A percentile compares a stretch with the other conserved stretches of the same genome.
Evolutionary conservation across 2,329 filamentous ascomycete species (phyloP).

Genomic region (Tolypocladium tropicale): DNA sequence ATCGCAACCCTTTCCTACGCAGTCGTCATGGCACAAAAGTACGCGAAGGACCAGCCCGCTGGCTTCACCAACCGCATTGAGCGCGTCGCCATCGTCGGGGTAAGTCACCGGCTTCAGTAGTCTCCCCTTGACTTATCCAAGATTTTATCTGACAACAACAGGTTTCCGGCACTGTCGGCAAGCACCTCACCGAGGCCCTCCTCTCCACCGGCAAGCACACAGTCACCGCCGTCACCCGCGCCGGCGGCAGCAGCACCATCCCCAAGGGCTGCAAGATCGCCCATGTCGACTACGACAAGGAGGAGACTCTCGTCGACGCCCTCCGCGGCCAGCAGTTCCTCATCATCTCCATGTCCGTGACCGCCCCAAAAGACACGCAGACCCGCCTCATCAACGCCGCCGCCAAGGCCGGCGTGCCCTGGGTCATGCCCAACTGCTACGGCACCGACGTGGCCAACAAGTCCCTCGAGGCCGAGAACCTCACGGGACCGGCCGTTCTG

Average conservation of each 20-base stretch:
- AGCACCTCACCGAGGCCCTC: slow-evolving; percentile 28
- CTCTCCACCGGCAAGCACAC: slow-evolving; percentile 38
- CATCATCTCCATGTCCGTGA: slow-evolving; percentile 36
- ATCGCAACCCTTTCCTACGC: too few relatives aligned
- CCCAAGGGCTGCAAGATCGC: slow-evolving; percentile 32
- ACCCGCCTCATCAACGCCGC: slow-evolving; percentile 37
- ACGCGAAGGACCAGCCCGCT: slow-evolving; percentile 12
- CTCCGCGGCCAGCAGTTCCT: slow-evolving; percentile 46
- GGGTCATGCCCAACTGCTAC: slow-evolving; percentile 40
- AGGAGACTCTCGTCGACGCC: slow-evolving; percentile 33
- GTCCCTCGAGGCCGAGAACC: slow-evolving; percentile 18
- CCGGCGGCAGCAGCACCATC: slow-evolving; percentile 27
- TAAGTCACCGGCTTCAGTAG: slow-evolving; percentile 14
- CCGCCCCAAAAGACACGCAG: slow-evolving; percentile 30
- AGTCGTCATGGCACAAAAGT: slow-evolving; percentile 1
- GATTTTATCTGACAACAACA: neutral
- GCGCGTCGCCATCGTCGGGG: slow-evolving; percentile 31
- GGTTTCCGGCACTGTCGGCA: slow-evolving; percentile 32
- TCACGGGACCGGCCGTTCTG: slow-evolving; percentile 12
- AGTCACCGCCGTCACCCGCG: slow-evolving; percentile 42
- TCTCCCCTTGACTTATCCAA: neutral
- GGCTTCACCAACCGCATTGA: slow-evolving; percentile 23
- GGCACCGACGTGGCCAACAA: slow-evolving; percentile 18
- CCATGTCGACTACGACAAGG: slow-evolving; percentile 33
- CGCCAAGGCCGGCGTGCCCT: slow-evolving; percentile 37